A percentile compares a stretch with the other conserved stretches of the same genome.
These are phyloP conservation scores for Tulasnella sp. DNA, from an alignment of 768 basidiomycete genomes.

Conservation along the genomic window DNA sequence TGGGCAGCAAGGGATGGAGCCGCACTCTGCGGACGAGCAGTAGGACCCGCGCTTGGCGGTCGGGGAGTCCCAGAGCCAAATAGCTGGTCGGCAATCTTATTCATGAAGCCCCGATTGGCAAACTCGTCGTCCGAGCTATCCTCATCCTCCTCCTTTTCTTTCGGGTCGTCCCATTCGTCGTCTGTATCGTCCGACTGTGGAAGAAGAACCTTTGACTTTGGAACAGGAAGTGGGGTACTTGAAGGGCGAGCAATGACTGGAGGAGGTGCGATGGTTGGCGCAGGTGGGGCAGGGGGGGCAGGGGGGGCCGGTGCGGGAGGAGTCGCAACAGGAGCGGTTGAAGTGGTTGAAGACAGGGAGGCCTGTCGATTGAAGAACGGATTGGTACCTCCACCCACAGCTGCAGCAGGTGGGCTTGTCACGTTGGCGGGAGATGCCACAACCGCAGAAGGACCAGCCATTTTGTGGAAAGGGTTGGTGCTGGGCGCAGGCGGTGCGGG, in stretches of 20 bases:
- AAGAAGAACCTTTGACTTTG: slow-evolving; percentile 13
- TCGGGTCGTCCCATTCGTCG: slow-evolving; percentile 77
- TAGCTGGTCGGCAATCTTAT: slow-evolving; percentile 62
- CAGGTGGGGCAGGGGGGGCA: slow-evolving; percentile 33
- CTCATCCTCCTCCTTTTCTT: slow-evolving; percentile 49
- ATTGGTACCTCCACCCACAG: slow-evolving; percentile 45
- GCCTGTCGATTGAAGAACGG: slow-evolving; percentile 54
- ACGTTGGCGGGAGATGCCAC: slow-evolving; percentile 27
- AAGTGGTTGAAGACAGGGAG: slow-evolving; percentile 22
- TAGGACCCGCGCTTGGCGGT: slow-evolving; percentile 24
- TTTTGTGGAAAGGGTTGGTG: slow-evolving; percentile 71
- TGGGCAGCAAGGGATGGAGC: slow-evolving; percentile 33
- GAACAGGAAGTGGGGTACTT: slow-evolving; percentile 33
- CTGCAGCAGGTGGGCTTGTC: slow-evolving; percentile 27
- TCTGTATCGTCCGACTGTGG: slow-evolving; percentile 39
- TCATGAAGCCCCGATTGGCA: slow-evolving; percentile 46
- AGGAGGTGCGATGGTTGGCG: slow-evolving; percentile 22
- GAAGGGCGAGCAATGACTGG: slow-evolving; percentile 19
- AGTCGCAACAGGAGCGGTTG: slow-evolving; percentile 4
- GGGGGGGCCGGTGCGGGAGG: slow-evolving; percentile 24
- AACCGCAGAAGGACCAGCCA: slow-evolving; percentile 36
- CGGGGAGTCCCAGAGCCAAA: slow-evolving; percentile 47
- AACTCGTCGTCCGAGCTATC: slow-evolving; percentile 74
- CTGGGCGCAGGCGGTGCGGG: slow-evolving; percentile 25
- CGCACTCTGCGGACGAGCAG: slow-evolving; percentile 40